These are phyloP conservation scores for Huntiella omanensis DNA, from an alignment of 2,329 filamentous ascomycete species.

Conservation along the genomic window DNA sequence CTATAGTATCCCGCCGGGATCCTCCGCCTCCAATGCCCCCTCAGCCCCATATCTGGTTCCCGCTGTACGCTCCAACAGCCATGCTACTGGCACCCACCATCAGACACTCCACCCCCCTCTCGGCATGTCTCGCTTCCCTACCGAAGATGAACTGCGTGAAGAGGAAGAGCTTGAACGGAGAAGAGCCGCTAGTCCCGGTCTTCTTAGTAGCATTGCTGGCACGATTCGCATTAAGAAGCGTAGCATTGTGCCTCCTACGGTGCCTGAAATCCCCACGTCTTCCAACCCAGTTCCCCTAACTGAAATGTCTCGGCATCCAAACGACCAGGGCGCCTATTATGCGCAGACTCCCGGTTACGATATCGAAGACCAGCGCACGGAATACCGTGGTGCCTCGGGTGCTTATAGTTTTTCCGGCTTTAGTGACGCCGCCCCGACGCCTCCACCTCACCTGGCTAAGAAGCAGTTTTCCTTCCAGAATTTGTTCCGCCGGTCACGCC, in stretches of 20 bases:
- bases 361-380: constrained; percentile 25
- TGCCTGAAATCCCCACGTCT: constrained; percentile 29
- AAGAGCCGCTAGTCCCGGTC: constrained; percentile 18
- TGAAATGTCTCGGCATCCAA: constrained; percentile 33
- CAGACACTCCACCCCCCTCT: constrained; percentile 47
- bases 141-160: constrained; percentile 40
- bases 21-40: constrained; percentile 3
- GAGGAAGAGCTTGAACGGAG: constrained; percentile 22
- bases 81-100: constrained; percentile 2
- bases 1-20: constrained; percentile 5
- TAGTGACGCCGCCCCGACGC: constrained; percentile 21
- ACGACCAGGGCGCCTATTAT: constrained; percentile 21
- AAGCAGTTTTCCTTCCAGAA: constrained; percentile 88
- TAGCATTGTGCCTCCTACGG: constrained; percentile 19
- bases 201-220: constrained; percentile 37
- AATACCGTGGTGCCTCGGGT: constrained; percentile 29
- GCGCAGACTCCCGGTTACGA: constrained; percentile 23
- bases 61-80: constrained; percentile 16
- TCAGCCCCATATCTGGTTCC: neutral
- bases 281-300: constrained; percentile 45
- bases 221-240: constrained; percentile 25
- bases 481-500: constrained; percentile 37
- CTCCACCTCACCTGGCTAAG: constrained; percentile 41
- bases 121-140: constrained; percentile 73
- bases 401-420: constrained; percentile 21